Conservation (phyloP, 768 basidiomycete genomes). For the Boletus pseudopeckii region DNA sequence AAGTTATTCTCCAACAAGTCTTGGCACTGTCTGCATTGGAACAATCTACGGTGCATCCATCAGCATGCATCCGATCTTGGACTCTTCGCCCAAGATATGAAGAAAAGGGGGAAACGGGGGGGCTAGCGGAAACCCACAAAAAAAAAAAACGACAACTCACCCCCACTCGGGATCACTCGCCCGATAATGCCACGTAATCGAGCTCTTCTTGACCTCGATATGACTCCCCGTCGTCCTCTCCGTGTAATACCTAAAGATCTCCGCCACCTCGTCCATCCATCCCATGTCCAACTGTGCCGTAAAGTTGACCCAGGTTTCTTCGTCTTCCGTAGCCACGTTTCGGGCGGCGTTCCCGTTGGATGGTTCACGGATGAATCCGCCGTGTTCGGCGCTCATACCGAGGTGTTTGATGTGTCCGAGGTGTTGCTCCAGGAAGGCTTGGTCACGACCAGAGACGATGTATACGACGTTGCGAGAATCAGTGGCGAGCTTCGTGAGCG, state of each 20-base stretch:
- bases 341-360: conserved; percentile 30
- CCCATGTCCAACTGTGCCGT: conserved; percentile 93
- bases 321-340: background rate
- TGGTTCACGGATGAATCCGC: conserved; percentile 82
- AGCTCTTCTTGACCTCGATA: conserved; percentile 96
- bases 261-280: conserved; percentile 94
- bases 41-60: conserved; percentile 46
- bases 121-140: background rate
- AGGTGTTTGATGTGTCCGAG: conserved; percentile 79
- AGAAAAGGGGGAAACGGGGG: background rate
- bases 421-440: conserved; percentile 87
- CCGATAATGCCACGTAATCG: conserved; percentile 98
- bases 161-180: conserved; percentile 94
- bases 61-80: background rate
- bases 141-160: conserved; percentile 41
- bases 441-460: conserved; percentile 96
- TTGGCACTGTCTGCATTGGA: conserved; percentile 96
- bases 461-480: conserved; percentile 93
- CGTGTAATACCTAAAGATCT: conserved; percentile 95
- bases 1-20: conserved; percentile 94
- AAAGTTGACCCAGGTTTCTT: conserved; percentile 73
- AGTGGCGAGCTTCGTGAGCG: conserved; percentile 64
- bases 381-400: conserved; percentile 95
- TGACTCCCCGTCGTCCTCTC: conserved; percentile 96
- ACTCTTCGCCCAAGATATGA: background rate